A percentile compares a stretch with the other conserved stretches of the same genome.
These are phyloP conservation scores for Stylosanthes scabra DNA, from an alignment of 331 rosid genomes.

Conservation along the genomic window DNA sequence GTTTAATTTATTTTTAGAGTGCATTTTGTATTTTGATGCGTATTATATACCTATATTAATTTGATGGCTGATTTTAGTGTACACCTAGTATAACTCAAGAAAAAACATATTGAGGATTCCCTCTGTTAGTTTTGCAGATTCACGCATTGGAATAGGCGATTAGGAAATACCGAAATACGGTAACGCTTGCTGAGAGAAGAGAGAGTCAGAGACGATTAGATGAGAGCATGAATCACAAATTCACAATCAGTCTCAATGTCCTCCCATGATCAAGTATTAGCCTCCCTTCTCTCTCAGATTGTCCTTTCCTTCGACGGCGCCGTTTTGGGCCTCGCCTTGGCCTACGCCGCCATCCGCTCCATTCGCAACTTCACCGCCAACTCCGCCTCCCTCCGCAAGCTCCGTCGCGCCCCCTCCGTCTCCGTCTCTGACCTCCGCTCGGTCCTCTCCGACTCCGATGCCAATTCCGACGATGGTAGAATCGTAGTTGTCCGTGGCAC, in stretches of 20 bases:
- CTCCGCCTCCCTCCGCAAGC: constrained; percentile 65
- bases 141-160: too few relatives aligned
- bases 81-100: too few relatives aligned
- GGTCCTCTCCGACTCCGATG: constrained; percentile 36
- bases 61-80: too few relatives aligned
- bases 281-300: constrained; percentile 68
- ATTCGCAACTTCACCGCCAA: constrained; percentile 52
- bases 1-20: too few relatives aligned
- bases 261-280: constrained; percentile 72
- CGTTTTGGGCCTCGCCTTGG: constrained; percentile 74
- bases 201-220: background rate
- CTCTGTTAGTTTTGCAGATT: too few relatives aligned
- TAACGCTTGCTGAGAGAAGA: too few relatives aligned
- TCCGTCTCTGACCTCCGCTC: constrained; percentile 84
- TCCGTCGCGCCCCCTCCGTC: constrained; percentile 64
- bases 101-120: too few relatives aligned
- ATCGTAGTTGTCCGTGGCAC: constrained; percentile 76
- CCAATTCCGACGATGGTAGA: constrained; percentile 22
- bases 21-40: too few relatives aligned
- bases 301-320: constrained; percentile 92
- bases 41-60: too few relatives aligned
- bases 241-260: constrained; percentile 58
- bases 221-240: background rate
- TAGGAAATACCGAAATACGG: too few relatives aligned
- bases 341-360: constrained; percentile 72